These are phyloP conservation scores for Zizania palustris DNA, from an alignment of 202 grass and related monocot species.

Conservation along the genomic window DNA sequence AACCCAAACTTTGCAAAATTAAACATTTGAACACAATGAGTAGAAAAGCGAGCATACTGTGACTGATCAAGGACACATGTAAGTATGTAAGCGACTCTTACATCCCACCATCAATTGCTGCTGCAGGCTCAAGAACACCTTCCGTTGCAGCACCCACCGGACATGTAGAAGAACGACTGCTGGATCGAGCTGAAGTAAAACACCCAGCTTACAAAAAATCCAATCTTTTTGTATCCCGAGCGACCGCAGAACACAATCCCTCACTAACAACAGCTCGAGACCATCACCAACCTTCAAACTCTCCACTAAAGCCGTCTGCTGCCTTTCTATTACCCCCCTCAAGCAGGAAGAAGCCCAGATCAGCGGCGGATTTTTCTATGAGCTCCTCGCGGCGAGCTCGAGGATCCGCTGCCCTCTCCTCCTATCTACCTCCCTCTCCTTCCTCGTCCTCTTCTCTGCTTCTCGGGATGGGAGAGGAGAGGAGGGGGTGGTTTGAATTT, in stretches of 20 bases:
- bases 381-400: conserved; percentile 40
- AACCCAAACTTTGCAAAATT: neutral
- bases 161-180: too few relatives aligned
- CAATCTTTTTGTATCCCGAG: neutral
- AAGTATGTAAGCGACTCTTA: neutral
- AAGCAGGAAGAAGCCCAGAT: neutral
- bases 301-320: neutral
- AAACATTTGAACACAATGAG: neutral
- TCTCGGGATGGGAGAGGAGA: neutral
- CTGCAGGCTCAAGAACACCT: neutral
- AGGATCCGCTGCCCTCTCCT: neutral
- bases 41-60: neutral
- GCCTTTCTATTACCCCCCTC: neutral
- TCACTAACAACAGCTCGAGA: neutral
- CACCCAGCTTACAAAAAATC: neutral
- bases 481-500: conserved; percentile 36
- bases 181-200: neutral
- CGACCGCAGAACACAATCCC: neutral
- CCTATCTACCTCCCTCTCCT: neutral
- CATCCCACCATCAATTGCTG: neutral
- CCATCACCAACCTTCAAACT: neutral
- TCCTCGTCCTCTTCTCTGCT: neutral
- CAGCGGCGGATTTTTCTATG: conserved; percentile 36
- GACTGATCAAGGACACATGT: neutral
- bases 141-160: neutral